Conservation (phyloP, 352 stramenopile species). For the Peronospora tabacina region DNA sequence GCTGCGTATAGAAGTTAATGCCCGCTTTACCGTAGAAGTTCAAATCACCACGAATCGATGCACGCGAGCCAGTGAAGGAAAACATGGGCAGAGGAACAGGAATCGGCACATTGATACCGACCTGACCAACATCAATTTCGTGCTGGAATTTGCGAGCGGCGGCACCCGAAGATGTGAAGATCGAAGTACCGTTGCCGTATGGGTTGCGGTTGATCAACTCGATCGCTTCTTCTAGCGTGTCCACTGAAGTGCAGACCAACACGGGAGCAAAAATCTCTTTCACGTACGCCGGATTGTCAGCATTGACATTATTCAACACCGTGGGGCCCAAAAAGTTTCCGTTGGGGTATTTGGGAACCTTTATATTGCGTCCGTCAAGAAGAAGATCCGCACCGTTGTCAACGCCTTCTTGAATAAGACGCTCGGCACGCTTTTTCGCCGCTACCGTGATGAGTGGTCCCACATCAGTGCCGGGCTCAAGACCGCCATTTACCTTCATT, state of each 20-base stretch:
- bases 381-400: slow-evolving; percentile 86
- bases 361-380: slow-evolving; percentile 88
- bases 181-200: slow-evolving; percentile 95
- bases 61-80: slow-evolving; percentile 94
- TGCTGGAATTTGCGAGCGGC: slow-evolving; percentile 95
- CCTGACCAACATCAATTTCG: slow-evolving; percentile 94
- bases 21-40: slow-evolving; percentile 97
- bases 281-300: slow-evolving; percentile 86
- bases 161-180: slow-evolving; percentile 92
- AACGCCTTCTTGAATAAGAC: slow-evolving; percentile 85
- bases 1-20: slow-evolving; percentile 96
- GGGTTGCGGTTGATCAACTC: slow-evolving; percentile 92
- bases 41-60: slow-evolving; percentile 91
- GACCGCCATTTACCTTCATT: slow-evolving; percentile 88
- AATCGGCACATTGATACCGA: slow-evolving; percentile 96
- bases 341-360: slow-evolving; percentile 88
- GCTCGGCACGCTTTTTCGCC: slow-evolving; percentile 83
- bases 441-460: slow-evolving; percentile 88
- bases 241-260: slow-evolving; percentile 83
- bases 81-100: slow-evolving; percentile 97
- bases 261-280: slow-evolving; percentile 98
- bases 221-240: slow-evolving; percentile 95
- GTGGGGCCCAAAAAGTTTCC: slow-evolving; percentile 96
- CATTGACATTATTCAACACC: slow-evolving; percentile 77
- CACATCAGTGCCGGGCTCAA: slow-evolving; percentile 63